Conservation (phyloP, 1,139 yeast genomes). For the Dujonia santamariae region DNA sequence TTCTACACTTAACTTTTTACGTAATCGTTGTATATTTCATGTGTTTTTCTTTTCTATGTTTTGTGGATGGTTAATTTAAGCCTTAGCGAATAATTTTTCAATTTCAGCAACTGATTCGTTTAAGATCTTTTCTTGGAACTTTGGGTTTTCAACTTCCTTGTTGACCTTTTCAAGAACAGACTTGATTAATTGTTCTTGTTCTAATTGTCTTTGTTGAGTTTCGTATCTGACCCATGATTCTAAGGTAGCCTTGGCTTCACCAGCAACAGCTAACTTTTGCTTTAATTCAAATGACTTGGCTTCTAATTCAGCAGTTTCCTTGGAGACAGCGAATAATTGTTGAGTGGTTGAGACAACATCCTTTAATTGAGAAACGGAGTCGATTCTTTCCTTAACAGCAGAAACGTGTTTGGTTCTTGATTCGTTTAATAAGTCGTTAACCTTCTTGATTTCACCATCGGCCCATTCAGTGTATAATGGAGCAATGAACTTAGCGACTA, state of each 20-base stretch:
- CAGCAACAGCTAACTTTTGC: constrained; percentile 83
- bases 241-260: constrained; percentile 90
- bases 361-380: constrained; percentile 80
- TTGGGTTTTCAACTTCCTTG: constrained; percentile 79
- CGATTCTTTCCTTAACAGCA: constrained; percentile 92
- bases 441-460: constrained; percentile 82
- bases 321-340: constrained; percentile 87
- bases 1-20: too few species aligned
- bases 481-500: constrained; percentile 84
- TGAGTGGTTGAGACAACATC: constrained; percentile 91
- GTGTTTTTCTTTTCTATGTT: too few species aligned
- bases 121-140: constrained; percentile 91
- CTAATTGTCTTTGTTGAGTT: constrained; percentile 92
- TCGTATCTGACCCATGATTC: constrained; percentile 99
- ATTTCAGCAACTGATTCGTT: constrained; percentile 88
- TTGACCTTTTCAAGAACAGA: constrained; percentile 86
- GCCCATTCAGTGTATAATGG: constrained; percentile 97
- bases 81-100: constrained; percentile 73
- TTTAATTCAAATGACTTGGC: constrained; percentile 89
- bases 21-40: too few species aligned
- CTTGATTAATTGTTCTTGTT: constrained; percentile 89
- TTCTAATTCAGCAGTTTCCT: constrained; percentile 95
- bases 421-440: constrained; percentile 75
- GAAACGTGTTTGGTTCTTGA: constrained; percentile 88
- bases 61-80: constrained; percentile 16